Evolutionary conservation across 371 early-diverging fungal genomes (phyloP).

Genomic region (Thermomucor indicae-seudaticae): DNA sequence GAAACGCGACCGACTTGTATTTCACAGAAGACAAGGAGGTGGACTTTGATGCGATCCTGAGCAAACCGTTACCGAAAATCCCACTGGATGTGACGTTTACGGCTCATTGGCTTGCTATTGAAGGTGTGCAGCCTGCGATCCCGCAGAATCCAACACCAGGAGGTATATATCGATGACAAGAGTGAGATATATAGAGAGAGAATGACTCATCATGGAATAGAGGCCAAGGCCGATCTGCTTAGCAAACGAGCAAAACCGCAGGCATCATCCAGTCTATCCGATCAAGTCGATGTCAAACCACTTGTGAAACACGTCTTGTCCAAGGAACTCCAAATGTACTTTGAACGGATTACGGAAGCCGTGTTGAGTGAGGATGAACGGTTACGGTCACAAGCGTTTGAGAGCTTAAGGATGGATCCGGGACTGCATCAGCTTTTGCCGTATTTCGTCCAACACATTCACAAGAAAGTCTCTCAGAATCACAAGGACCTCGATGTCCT

Average conservation of each 20-base stretch:
- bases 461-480: conserved; percentile 81
- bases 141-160: conserved; percentile 96
- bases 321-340: conserved; percentile 96
- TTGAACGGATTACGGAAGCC: conserved; percentile 90
- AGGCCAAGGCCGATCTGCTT: conserved; percentile 54
- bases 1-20: conserved; percentile 72
- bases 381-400: conserved; percentile 75
- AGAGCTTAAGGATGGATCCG: conserved; percentile 87
- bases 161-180: conserved; percentile 34
- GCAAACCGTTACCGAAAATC: conserved; percentile 90
- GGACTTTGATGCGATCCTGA: conserved; percentile 91
- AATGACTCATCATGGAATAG: conserved; percentile 9
- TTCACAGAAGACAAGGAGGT: conserved; percentile 98
- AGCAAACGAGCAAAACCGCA: conserved; percentile 51
- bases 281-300: conserved; percentile 71
- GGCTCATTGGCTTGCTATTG: conserved; percentile 99
- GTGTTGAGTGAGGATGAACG: conserved; percentile 75
- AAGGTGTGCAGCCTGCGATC: conserved; percentile 99
- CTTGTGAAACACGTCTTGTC: conserved; percentile 92
- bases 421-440: conserved; percentile 98
- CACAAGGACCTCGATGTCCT: conserved; percentile 67
- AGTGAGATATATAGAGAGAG: background rate
- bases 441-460: conserved; percentile 96
- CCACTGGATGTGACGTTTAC: conserved; percentile 88
- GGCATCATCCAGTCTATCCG: conserved; percentile 24